A percentile compares a stretch with the other conserved stretches of the same genome.
phyloP scores from a whole-genome alignment of 106 monocot genomes.

The Triglochin maritima region DNA sequence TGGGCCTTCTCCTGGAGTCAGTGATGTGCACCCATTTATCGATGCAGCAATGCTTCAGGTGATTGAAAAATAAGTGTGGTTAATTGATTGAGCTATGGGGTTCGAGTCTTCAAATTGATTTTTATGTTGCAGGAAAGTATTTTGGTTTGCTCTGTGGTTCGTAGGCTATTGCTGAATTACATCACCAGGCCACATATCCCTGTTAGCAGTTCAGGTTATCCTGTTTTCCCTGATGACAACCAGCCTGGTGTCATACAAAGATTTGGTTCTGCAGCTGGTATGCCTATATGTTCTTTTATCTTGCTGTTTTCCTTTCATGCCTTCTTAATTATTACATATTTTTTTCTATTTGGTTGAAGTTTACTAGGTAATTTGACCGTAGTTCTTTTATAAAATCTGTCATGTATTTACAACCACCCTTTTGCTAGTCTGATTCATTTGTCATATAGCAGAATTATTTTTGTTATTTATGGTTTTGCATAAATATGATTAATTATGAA shows the following conservation, averaged over 20 bases:
- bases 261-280: slow-evolving; percentile 97
- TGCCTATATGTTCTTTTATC: background rate
- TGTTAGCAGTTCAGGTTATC: slow-evolving; percentile 34
- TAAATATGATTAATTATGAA: no score
- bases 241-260: slow-evolving; percentile 82
- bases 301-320: background rate
- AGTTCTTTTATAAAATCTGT: no score
- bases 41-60: slow-evolving; percentile 96
- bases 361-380: no score
- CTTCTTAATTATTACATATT: no score
- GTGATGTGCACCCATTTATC: slow-evolving; percentile 80
- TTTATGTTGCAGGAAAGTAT: slow-evolving; percentile 43
- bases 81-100: no score
- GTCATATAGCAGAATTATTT: background rate
- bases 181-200: slow-evolving; percentile 52
- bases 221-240: slow-evolving; percentile 44
- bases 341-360: no score
- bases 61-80: background rate
- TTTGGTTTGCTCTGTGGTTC: slow-evolving; percentile 61
- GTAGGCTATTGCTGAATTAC: slow-evolving; percentile 61
- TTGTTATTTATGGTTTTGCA: background rate
- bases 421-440: background rate
- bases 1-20: slow-evolving; percentile 63
- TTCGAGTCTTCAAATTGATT: background rate
- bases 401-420: background rate